A percentile compares a stretch with the other conserved stretches of the same genome.
Evolutionary conservation across 805 yeast species (phyloP).

Genomic region (Spathaspora gorwiae): DNA sequence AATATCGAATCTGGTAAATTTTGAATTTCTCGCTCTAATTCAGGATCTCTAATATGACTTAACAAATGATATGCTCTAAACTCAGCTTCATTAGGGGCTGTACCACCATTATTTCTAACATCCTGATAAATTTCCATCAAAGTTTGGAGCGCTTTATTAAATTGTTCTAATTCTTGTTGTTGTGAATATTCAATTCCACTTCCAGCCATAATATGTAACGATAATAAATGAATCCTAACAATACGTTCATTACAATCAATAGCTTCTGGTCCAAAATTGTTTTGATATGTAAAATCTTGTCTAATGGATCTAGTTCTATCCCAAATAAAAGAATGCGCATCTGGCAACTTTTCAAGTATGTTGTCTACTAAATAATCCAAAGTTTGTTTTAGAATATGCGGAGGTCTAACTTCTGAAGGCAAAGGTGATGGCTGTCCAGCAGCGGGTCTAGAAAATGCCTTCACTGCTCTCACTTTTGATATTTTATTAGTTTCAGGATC

Average conservation of each 20-base stretch:
- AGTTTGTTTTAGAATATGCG: conserved; percentile 62
- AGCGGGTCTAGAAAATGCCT: conserved; percentile 93
- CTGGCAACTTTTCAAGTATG: conserved; percentile 65
- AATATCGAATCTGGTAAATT: conserved; percentile 56
- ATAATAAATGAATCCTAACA: conserved; percentile 79
- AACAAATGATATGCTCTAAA: conserved; percentile 83
- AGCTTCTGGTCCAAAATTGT: conserved; percentile 89
- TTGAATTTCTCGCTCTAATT: conserved; percentile 72
- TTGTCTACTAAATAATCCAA: conserved; percentile 67
- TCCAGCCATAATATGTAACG: conserved; percentile 83
- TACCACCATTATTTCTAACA: conserved; percentile 63
- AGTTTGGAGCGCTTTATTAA: conserved; percentile 86
- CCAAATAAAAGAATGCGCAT: conserved; percentile 89
- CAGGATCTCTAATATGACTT: conserved; percentile 79
- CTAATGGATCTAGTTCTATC: conserved; percentile 94
- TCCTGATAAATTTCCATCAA: conserved; percentile 83
- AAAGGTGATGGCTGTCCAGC: conserved; percentile 98
- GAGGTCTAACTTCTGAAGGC: conserved; percentile 97
- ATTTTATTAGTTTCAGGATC: conserved; percentile 54
- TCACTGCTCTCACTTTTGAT: conserved; percentile 61
- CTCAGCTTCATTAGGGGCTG: conserved; percentile 83
- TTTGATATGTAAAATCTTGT: conserved; percentile 95
- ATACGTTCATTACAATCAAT: conserved; percentile 88
- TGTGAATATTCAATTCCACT: conserved; percentile 68
- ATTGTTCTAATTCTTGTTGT: conserved; percentile 93